These are phyloP conservation scores for Spiraea crenata DNA, from an alignment of 331 rosid genomes.

Conservation along the genomic window DNA sequence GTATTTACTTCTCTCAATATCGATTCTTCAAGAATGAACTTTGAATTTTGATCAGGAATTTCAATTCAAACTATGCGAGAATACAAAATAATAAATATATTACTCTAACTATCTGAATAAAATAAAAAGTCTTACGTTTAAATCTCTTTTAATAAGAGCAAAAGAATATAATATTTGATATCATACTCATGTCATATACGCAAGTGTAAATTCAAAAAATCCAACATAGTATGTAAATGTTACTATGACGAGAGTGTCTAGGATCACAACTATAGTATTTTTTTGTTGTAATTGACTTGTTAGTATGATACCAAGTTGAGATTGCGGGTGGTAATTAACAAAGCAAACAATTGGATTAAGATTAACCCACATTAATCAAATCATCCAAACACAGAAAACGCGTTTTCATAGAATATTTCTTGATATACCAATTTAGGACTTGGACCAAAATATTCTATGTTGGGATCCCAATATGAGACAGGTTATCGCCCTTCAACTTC, in stretches of 20 bases:
- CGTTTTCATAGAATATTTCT: not conserved
- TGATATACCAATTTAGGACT: not conserved
- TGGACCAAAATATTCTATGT: not conserved
- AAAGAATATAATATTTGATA: not conserved
- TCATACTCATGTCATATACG: not conserved
- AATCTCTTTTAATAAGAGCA: too few species aligned
- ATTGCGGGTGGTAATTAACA: not conserved
- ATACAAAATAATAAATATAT: too few species aligned
- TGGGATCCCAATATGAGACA: not conserved
- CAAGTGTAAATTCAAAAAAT: not conserved
- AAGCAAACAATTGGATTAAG: not conserved
- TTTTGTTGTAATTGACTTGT: not conserved
- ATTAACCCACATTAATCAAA: not conserved
- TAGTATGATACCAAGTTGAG: not conserved
- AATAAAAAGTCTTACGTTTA: too few species aligned
- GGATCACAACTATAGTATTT: not conserved
- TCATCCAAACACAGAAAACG: not conserved
- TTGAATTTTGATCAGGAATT: too few species aligned
- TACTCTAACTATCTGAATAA: too few species aligned
- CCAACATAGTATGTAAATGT: not conserved
- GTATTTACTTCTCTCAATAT: too few species aligned
- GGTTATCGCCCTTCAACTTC: conserved; percentile 2
- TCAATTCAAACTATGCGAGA: too few species aligned
- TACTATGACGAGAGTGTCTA: not conserved
- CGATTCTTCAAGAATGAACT: too few species aligned